phyloP scores from a whole-genome alignment of 176 grass and related monocot genomes.

The Chloris gayana region DNA sequence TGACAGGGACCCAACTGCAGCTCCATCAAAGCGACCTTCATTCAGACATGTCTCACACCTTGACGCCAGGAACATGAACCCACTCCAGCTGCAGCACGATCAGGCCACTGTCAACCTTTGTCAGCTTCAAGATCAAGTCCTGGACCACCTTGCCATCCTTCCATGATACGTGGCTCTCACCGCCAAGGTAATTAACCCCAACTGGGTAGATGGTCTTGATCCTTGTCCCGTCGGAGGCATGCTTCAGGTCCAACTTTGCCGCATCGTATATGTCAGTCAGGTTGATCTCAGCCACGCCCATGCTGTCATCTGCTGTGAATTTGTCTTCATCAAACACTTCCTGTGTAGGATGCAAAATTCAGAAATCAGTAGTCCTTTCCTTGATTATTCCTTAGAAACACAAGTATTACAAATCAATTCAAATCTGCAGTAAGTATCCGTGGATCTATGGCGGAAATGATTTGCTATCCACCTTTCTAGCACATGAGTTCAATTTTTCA shows the following conservation, averaged over 20 bases:
- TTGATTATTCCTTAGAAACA: slow-evolving; percentile 6
- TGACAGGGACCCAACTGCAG: slow-evolving; percentile 10
- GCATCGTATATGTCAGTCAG: slow-evolving; percentile 62
- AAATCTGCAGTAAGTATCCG: neutral
- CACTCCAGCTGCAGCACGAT: slow-evolving; percentile 81
- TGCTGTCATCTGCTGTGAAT: slow-evolving; percentile 75
- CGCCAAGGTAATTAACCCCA: slow-evolving; percentile 60
- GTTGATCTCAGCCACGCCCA: slow-evolving; percentile 67
- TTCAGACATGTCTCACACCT: slow-evolving; percentile 21
- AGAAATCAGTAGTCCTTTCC: neutral
- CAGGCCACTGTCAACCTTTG: slow-evolving; percentile 63
- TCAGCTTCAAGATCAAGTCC: slow-evolving; percentile 73
- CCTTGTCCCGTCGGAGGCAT: slow-evolving; percentile 36
- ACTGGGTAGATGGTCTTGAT: slow-evolving; percentile 66
- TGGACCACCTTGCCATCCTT: slow-evolving; percentile 69
- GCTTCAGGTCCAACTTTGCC: slow-evolving; percentile 59
- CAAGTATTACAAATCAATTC: neutral
- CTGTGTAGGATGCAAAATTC: slow-evolving; percentile 34
- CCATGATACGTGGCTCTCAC: slow-evolving; percentile 69
- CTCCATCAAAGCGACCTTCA: slow-evolving; percentile 2
- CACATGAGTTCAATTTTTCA: neutral
- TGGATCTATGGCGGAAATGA: neutral
- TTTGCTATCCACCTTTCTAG: neutral
- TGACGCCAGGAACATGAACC: slow-evolving; percentile 61
- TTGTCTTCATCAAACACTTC: slow-evolving; percentile 86